Conservation (phyloP, 208 protist species). For the Crithidia sp. region DNA sequence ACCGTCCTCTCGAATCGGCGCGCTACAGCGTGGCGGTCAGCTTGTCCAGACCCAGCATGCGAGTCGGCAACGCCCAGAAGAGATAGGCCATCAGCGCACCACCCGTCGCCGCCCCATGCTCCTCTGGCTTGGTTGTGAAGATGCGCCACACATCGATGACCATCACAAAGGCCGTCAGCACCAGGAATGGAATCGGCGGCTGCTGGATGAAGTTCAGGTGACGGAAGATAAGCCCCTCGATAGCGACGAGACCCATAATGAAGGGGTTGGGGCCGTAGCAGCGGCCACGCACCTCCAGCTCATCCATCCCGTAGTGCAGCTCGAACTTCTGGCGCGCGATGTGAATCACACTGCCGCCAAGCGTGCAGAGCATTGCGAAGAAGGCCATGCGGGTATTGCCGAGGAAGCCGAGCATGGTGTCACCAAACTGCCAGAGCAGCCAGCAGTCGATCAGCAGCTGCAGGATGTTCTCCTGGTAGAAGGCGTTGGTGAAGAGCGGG, state of each 20-base stretch:
- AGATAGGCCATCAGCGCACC: conserved; percentile 87
- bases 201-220: conserved; percentile 92
- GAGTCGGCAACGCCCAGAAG: conserved; percentile 87
- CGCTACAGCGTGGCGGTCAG: conserved; percentile 77
- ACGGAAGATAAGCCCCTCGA: conserved; percentile 89
- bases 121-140: conserved; percentile 80
- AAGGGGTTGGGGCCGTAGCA: conserved; percentile 89
- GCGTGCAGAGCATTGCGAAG: conserved; percentile 70
- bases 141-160: conserved; percentile 91
- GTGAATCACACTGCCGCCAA: conserved; percentile 81
- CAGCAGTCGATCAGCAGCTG: conserved; percentile 89
- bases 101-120: conserved; percentile 85
- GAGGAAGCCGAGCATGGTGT: conserved; percentile 87
- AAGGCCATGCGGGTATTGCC: conserved; percentile 83
- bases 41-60: conserved; percentile 85
- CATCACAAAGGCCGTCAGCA: conserved; percentile 90
- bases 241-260: conserved; percentile 85
- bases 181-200: conserved; percentile 88
- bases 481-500: conserved; percentile 84
- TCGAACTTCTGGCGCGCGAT: conserved; percentile 83
- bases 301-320: conserved; percentile 86
- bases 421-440: conserved; percentile 85
- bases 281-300: conserved; percentile 82
- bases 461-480: conserved; percentile 90
- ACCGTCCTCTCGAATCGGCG: not conserved